Conservation (phyloP, 1,284 basidiomycete genomes). For the Tilletia caries region DNA sequence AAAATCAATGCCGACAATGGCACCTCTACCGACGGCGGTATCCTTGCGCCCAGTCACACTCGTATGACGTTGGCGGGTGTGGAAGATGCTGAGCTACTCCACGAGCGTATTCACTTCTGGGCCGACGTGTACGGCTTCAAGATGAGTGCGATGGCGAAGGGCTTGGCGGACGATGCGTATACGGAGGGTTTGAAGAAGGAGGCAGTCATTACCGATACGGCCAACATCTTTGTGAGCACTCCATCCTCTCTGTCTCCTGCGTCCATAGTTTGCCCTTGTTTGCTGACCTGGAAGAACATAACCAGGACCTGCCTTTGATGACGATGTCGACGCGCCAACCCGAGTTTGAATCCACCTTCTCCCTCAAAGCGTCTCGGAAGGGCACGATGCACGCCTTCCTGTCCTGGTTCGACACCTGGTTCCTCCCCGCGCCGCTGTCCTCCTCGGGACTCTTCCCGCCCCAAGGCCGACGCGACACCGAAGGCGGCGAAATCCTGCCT, state of each 20-base stretch:
- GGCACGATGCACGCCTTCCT: slow-evolving; percentile 41
- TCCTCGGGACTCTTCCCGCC: neutral
- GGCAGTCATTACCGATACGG: slow-evolving; percentile 32
- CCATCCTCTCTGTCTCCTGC: neutral
- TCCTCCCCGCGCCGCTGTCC: slow-evolving; percentile 26
- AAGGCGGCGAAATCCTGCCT: slow-evolving; percentile 20
- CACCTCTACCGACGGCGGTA: slow-evolving; percentile 57
- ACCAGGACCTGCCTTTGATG: slow-evolving; percentile 39
- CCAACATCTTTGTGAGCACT: slow-evolving; percentile 28
- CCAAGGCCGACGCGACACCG: slow-evolving; percentile 15
- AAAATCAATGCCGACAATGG: neutral
- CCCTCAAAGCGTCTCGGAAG: slow-evolving; percentile 18
- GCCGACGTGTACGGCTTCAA: slow-evolving; percentile 73
- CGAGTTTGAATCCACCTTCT: slow-evolving; percentile 50
- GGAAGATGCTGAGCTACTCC: slow-evolving; percentile 69
- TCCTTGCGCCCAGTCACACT: slow-evolving; percentile 90
- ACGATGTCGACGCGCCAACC: slow-evolving; percentile 37
- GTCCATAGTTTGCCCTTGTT: too few species aligned
- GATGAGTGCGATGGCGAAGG: slow-evolving; percentile 46
- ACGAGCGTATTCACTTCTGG: slow-evolving; percentile 85
- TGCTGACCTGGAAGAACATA: too few species aligned
- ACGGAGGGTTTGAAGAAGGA: slow-evolving; percentile 37
- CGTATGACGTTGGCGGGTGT: slow-evolving; percentile 79
- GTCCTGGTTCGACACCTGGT: slow-evolving; percentile 53
- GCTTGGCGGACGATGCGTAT: slow-evolving; percentile 45